Base-by-base conservation (phyloP, 345 rosid species). In the Gossypium bickii region DNA sequence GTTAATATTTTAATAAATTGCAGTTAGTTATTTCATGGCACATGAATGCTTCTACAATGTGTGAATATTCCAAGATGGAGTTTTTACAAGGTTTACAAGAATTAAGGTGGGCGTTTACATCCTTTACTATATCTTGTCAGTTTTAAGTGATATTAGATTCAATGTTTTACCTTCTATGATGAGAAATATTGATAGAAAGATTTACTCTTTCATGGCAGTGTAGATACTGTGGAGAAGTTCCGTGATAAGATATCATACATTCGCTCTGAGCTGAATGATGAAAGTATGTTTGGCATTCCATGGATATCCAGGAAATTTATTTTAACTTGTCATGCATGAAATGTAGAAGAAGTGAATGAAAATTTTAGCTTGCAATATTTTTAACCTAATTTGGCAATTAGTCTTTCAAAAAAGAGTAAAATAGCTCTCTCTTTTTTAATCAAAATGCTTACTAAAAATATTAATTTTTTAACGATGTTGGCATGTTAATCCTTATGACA, bases 21-120 rank as follows among this genome's bases (percentile, higher is more conserved):
- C 90, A 95, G 98, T 76, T 95, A 81, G 99, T 95, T 80, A 80
- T 95, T 79, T 95, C 99, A 53, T 95, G 99, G 99, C 98, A 93
- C 85, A 95, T 95, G 99, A 90, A 93, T 77, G 98, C 99, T 65
- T 93, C 93, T 75, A 95, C 97, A 61, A 92, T 94, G 88, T 93
- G 98, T 83, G 98, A 95, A 78, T 95, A 87, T 80, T 89, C 98
- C 43, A 93, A 88, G 88, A 88, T 90, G 76, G 98, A 95, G 85
- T 95, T 95, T 79, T 71, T 89, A 1, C 79, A 82, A 76, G 98
- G 99, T 75, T 82, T 95, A 73, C 93, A 86, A 81, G 80, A 87
- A 38, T 84, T 93, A 67, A 96, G 94, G 99, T 95, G 77, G 73
- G 87, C 67, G 73, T 67, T 63, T 55, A 38, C 38, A 59, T 12